phyloP scores from a whole-genome alignment of 805 yeast species.

The Ogataea sp. region DNA sequence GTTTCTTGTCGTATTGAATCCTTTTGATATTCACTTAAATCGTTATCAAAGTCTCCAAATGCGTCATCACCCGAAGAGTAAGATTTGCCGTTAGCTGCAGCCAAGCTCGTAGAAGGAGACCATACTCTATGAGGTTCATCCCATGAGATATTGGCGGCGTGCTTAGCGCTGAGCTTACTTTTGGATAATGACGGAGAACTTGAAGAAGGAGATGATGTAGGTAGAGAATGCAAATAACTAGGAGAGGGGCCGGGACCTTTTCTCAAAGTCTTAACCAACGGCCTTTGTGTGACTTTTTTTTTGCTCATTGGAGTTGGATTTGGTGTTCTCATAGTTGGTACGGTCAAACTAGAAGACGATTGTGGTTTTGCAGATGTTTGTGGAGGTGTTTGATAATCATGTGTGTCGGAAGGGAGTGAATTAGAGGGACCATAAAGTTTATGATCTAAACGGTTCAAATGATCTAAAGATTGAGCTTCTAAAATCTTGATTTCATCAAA shows the following conservation, averaged over 20 bases:
- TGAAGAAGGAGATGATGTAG: not conserved
- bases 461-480: constrained; percentile 28
- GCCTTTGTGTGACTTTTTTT: constrained; percentile 11
- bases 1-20: constrained; percentile 16
- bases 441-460: constrained; percentile 28
- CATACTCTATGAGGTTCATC: constrained; percentile 18
- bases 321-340: constrained; percentile 21
- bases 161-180: constrained; percentile 22
- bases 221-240: not conserved
- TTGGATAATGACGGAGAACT: constrained; percentile 1
- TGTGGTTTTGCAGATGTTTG: constrained; percentile 1
- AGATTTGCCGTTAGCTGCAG: constrained; percentile 11
- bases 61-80: constrained; percentile 17
- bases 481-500: constrained; percentile 29
- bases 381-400: not conserved
- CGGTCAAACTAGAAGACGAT: constrained; percentile 9
- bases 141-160: constrained; percentile 25
- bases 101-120: constrained; percentile 26
- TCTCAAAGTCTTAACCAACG: constrained; percentile 15
- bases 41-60: constrained; percentile 18
- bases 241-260: not conserved
- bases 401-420: not conserved
- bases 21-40: constrained; percentile 8
- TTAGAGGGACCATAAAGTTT: constrained; percentile 5
- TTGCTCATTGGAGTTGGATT: constrained; percentile 21